These are phyloP conservation scores for Miscanthus lutarioriparius DNA, from an alignment of 176 grass and related monocot species.

Conservation along the genomic window DNA sequence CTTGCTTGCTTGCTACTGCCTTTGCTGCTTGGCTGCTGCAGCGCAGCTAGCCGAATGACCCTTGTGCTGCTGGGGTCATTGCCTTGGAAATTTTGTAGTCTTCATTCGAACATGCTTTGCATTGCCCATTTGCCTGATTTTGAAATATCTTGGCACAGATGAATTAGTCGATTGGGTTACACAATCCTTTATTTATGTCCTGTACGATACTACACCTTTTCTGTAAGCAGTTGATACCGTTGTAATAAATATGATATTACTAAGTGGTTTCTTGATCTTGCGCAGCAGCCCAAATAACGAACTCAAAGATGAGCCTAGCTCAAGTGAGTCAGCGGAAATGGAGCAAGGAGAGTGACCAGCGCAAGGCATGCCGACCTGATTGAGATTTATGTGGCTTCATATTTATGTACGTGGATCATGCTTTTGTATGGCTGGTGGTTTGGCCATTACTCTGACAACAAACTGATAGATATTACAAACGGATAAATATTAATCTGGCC, in stretches of 20 bases:
- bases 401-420: background rate
- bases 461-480: background rate
- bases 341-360: background rate
- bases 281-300: background rate
- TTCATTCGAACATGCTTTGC: no score
- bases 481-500: background rate
- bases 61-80: background rate
- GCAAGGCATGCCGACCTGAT: background rate
- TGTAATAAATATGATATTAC: background rate
- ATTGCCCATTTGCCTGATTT: background rate
- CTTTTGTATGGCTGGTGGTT: background rate
- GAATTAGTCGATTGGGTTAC: background rate
- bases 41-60: background rate
- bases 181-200: background rate
- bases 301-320: background rate
- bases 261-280: background rate
- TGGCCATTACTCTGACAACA: background rate
- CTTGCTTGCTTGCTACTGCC: background rate
- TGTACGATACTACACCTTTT: background rate
- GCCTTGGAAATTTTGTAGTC: no score
- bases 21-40: background rate
- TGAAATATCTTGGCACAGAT: background rate
- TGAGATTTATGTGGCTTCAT: background rate
- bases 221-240: background rate
- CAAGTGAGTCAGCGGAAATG: background rate